Evolutionary conservation across 441 rosid species (phyloP).

Genomic region (Gossypium lobatum): DNA sequence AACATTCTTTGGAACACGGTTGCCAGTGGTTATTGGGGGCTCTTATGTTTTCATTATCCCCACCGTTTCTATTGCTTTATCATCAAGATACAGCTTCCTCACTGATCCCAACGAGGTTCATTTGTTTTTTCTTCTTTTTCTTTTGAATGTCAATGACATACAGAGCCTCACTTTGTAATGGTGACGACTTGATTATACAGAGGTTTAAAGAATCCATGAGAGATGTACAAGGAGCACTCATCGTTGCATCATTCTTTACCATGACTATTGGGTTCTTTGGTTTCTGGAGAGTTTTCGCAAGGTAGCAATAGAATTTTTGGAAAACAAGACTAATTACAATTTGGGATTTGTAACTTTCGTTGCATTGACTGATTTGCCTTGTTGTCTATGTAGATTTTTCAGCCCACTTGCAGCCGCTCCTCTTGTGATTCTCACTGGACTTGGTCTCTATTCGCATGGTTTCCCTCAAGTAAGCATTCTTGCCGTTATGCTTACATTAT

Average conservation of each 20-base stretch:
- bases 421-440: conserved; percentile 69
- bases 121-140: not conserved
- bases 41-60: conserved; percentile 70
- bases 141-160: not conserved
- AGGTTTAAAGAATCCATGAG: conserved; percentile 56
- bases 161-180: not conserved
- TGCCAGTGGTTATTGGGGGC: conserved; percentile 76
- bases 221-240: conserved; percentile 69
- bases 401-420: conserved; percentile 75
- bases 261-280: conserved; percentile 69
- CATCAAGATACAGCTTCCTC: conserved; percentile 26
- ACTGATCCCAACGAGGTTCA: conserved; percentile 49
- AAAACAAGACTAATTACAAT: not conserved
- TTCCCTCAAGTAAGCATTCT: conserved; percentile 57
- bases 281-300: conserved; percentile 63
- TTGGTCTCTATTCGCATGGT: conserved; percentile 58
- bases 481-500: not conserved
- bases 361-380: not conserved
- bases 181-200: conserved; percentile 25
- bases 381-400: conserved; percentile 43
- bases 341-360: not conserved
- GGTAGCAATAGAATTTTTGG: conserved; percentile 30
- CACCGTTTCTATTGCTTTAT: conserved; percentile 53
- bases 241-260: conserved; percentile 52
- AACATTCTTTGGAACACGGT: conserved; percentile 58